Evolutionary conservation across 345 rosid genomes (phyloP).

Genomic region (Eucalyptus polyanthemos): DNA sequence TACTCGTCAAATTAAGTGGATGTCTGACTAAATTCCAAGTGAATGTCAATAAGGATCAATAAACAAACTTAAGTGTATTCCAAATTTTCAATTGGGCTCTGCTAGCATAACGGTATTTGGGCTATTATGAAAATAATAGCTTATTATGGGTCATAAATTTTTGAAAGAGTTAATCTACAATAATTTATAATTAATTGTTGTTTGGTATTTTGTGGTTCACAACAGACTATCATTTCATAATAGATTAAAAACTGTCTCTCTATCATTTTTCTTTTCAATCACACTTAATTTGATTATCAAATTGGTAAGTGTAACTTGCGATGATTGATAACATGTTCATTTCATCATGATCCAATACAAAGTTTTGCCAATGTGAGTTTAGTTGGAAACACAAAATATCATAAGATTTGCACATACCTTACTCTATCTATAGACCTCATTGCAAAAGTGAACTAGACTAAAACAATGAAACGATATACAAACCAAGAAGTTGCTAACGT

Average conservation of each 20-base stretch:
- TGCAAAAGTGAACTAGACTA: neutral
- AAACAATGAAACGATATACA: neutral
- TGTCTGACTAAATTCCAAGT: neutral
- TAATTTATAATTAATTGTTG: too few relatives aligned
- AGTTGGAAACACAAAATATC: neutral
- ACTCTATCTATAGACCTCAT: neutral
- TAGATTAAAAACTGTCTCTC: too few relatives aligned
- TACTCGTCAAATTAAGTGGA: neutral
- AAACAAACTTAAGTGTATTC: neutral
- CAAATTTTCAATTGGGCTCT: neutral
- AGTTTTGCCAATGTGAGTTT: rapidly evolving
- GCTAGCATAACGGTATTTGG: too few relatives aligned
- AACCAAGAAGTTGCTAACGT: neutral
- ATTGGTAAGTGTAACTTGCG: neutral
- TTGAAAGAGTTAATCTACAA: rapidly evolving
- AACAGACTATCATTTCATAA: too few relatives aligned
- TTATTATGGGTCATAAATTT: rapidly evolving
- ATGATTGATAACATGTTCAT: neutral
- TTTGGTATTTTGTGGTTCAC: too few relatives aligned
- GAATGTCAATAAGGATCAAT: neutral
- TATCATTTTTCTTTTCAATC: neutral
- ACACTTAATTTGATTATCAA: neutral
- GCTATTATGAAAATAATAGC: rapidly evolving
- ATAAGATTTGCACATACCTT: neutral
- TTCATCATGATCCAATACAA: neutral